Base-by-base conservation (phyloP, 2,329 filamentous ascomycete genomes). In the Diaporthe ampelina region DNA sequence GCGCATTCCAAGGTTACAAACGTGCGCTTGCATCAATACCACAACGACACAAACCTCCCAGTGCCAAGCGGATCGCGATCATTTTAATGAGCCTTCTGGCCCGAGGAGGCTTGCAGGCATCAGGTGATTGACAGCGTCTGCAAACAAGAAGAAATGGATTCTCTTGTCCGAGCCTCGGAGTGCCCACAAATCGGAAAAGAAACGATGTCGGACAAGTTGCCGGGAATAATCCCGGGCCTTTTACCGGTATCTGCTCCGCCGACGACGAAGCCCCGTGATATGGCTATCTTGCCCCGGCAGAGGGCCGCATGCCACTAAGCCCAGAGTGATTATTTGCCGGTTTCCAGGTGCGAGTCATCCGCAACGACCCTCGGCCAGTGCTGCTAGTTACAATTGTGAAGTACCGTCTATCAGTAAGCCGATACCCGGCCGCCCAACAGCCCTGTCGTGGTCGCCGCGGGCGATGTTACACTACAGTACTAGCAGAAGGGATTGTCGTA, bases 391-490 rank as follows among this genome's bases (percentile, higher is more conserved):
- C 26, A 48, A 50, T 13, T 35, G 61, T 50, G 19, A 29, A 65
- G 6, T 61, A 61, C 59, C 43, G 45, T 35, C 24, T 63, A 45
- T 24, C 37, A 9, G 59, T 17, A 15, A 45, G 58, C 59, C 35
- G 24, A 45, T 32, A 5, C 59, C 37, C 24, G 59, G 24, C 59
- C 9, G 24, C n/a, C 65, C 37, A 54, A 69, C n/a, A 32, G 24
- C 29, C 50, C 37, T n/a, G 24, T 29, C 43, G 11, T 13, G 7
- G 40, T 11, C 45, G 13, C 29, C 24, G 15, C 35, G 29, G 19
- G 61, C 29, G 29, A 67, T 52, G 57, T 48, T 59, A 58, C 68
- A 70, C 21, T 63, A 57, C 72, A 56, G 37, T 56, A 57, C 65
- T 29, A 35, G 19, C 37, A 40, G 37, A 37, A 56, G 45, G 45